Evolutionary conservation across 176 grass and related monocot species (phyloP).

Genomic region (Bothriochloa decipiens): DNA sequence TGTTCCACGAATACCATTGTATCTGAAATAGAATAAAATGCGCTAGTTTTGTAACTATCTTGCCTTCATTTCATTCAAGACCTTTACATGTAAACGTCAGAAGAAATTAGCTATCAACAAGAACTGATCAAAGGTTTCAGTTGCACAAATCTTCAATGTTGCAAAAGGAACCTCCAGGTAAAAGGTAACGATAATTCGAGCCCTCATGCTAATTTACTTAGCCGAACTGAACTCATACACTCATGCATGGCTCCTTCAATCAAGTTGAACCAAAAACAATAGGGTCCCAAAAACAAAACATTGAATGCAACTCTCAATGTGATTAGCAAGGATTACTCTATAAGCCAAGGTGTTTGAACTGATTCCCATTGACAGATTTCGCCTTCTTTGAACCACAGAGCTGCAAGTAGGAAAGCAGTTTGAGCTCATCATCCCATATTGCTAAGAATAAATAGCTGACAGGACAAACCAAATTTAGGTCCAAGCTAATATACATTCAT

Average conservation of each 20-base stretch:
- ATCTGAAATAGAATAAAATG: too few species aligned
- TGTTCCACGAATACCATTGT: too few species aligned
- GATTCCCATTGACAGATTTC: conserved; percentile 81
- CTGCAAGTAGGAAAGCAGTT: conserved; percentile 42
- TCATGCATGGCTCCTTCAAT: conserved; percentile 10
- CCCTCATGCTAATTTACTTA: conserved; percentile 4
- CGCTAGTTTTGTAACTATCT: background rate
- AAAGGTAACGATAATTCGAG: background rate
- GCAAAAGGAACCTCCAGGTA: background rate
- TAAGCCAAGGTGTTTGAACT: conserved; percentile 77
- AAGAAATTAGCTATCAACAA: conserved; percentile 5
- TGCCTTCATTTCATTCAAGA: background rate
- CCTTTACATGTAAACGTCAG: too few species aligned
- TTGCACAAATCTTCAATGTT: background rate
- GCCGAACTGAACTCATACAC: background rate
- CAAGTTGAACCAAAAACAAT: conserved; percentile 4
- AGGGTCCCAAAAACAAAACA: too few species aligned
- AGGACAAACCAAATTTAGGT: background rate
- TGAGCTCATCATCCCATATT: conserved; percentile 12
- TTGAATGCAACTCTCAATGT: background rate
- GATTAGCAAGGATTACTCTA: conserved; percentile 50
- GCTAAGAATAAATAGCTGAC: background rate
- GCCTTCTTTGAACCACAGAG: conserved; percentile 81
- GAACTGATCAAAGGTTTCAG: background rate
- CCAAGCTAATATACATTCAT: background rate